These are phyloP conservation scores for Hymenoscyphus repandus DNA, from an alignment of 2,329 filamentous ascomycete genomes.

Conservation along the genomic window DNA sequence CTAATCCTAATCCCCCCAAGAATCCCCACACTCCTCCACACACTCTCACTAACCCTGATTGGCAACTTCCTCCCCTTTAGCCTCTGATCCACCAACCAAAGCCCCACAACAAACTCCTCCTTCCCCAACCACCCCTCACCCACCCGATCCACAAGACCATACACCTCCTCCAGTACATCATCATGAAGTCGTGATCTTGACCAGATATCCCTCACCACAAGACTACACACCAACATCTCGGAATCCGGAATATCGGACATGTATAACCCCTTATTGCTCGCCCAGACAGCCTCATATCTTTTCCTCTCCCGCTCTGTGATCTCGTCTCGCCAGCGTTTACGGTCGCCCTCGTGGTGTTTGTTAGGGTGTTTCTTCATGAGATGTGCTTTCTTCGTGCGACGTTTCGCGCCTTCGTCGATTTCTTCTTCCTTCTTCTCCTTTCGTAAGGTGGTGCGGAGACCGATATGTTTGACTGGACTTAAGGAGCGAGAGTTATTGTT, in stretches of 20 bases:
- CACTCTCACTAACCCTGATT: slow-evolving; percentile 62
- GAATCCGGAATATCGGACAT: slow-evolving; percentile 16
- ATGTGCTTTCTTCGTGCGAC: slow-evolving; percentile 48
- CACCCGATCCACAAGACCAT: slow-evolving; percentile 64
- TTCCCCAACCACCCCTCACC: slow-evolving; percentile 52
- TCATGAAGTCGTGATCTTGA: slow-evolving; percentile 59
- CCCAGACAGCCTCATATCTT: slow-evolving; percentile 80
- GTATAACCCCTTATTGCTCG: slow-evolving; percentile 66
- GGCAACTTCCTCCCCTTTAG: slow-evolving; percentile 77
- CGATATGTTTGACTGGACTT: slow-evolving; percentile 35
- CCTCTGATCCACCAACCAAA: slow-evolving; percentile 78
- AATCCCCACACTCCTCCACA: slow-evolving; percentile 64
- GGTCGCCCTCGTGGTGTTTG: slow-evolving; percentile 69
- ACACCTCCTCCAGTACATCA: slow-evolving; percentile 69
- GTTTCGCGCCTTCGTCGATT: slow-evolving; percentile 44
- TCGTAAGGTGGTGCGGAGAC: slow-evolving; percentile 62
- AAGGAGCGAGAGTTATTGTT: slow-evolving; percentile 32
- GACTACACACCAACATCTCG: slow-evolving; percentile 53
- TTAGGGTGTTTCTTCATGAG: slow-evolving; percentile 61
- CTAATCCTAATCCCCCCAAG: slow-evolving; percentile 34
- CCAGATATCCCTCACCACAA: slow-evolving; percentile 75
- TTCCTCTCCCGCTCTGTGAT: slow-evolving; percentile 69
- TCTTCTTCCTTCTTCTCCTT: slow-evolving; percentile 52
- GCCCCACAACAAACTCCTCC: slow-evolving; percentile 74
- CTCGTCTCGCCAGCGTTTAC: slow-evolving; percentile 71